phyloP scores from a whole-genome alignment of 2,329 filamentous ascomycete genomes.

The Drechslerella coelobrocha region DNA sequence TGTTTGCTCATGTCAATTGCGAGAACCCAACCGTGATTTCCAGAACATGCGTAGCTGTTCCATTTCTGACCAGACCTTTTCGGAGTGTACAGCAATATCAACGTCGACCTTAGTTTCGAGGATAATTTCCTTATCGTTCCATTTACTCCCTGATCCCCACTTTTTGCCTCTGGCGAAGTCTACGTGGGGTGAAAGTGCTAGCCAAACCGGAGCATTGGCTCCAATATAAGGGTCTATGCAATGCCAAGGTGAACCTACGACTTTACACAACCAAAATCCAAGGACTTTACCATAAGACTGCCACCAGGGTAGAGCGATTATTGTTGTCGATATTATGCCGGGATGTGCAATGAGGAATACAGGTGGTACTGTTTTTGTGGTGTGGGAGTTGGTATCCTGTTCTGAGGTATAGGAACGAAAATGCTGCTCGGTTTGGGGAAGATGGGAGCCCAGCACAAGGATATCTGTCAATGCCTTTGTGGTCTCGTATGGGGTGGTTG shows the following conservation, averaged over 20 bases:
- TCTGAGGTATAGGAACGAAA: constrained; percentile 22
- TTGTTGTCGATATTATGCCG: constrained; percentile 80
- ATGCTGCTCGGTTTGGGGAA: constrained; percentile 69
- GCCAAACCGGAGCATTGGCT: constrained; percentile 77
- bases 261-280: constrained; percentile 74
- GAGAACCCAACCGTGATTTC: constrained; percentile 63
- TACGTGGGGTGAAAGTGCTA: constrained; percentile 72
- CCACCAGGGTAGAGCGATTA: constrained; percentile 75
- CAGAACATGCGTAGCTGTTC: constrained; percentile 73
- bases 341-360: constrained; percentile 69
- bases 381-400: constrained; percentile 63
- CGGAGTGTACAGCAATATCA: constrained; percentile 66
- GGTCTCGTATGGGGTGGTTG: constrained; percentile 76
- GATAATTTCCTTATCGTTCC: constrained; percentile 67
- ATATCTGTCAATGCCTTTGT: constrained; percentile 87
- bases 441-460: constrained; percentile 73
- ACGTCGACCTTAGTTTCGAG: constrained; percentile 83
- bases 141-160: constrained; percentile 79
- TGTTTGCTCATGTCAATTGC: not conserved
- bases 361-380: constrained; percentile 69
- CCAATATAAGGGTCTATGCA: constrained; percentile 76
- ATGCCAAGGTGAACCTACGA: constrained; percentile 89
- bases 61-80: constrained; percentile 74
- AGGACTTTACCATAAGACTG: constrained; percentile 73
- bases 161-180: constrained; percentile 67